phyloP scores from a whole-genome alignment of 768 basidiomycete species.

The Collybiopsis confluens region DNA sequence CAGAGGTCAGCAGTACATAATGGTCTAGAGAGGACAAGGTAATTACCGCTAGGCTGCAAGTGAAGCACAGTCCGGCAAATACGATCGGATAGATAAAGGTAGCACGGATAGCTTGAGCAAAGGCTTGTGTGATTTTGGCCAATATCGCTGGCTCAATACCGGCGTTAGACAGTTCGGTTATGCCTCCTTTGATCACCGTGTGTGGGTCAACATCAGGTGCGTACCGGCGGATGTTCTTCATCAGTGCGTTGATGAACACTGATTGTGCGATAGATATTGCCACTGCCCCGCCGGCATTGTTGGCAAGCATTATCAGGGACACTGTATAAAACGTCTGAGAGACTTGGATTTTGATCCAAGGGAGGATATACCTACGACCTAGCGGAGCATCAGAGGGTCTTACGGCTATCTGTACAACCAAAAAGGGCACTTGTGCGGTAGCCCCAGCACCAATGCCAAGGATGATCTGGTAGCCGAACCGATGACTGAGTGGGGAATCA shows the following conservation, averaged over 20 bases:
- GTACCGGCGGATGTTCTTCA: neutral
- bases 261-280: constrained; percentile 7
- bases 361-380: neutral
- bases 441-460: neutral
- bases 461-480: too few species aligned
- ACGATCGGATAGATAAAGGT: constrained; percentile 8
- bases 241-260: constrained; percentile 4
- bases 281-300: constrained; percentile 6
- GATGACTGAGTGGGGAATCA: too few species aligned
- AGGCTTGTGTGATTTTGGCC: constrained; percentile 5
- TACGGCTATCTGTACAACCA: constrained; percentile 6
- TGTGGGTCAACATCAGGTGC: neutral
- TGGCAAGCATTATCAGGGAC: constrained; percentile 8
- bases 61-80: neutral
- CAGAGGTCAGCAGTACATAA: too few species aligned
- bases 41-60: too few species aligned
- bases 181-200: too few species aligned
- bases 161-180: too few species aligned
- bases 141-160: neutral
- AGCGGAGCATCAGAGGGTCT: constrained; percentile 3
- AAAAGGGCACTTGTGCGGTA: constrained; percentile 6
- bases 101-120: constrained; percentile 2
- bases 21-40: too few species aligned
- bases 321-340: too few species aligned
- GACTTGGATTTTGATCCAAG: too few species aligned